Conservation (phyloP, 2,329 filamentous ascomycete species). For the Colletotrichum sublineola region DNA sequence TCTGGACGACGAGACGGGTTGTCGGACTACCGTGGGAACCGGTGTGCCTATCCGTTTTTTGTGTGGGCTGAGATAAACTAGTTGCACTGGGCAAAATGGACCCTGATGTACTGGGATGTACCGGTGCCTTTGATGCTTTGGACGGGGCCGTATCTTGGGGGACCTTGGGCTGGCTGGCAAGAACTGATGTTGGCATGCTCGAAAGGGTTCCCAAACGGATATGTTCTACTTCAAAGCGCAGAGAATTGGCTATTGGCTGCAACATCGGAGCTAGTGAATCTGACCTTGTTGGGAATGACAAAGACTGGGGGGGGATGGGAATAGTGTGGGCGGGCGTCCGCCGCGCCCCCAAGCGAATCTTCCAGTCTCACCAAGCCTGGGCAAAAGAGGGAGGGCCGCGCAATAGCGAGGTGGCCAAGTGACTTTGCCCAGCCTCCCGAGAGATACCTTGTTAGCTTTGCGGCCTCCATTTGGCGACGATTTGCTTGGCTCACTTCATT, state of each 20-base stretch:
- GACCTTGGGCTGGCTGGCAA: neutral
- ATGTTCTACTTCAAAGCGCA: neutral
- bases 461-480: constrained; percentile 12
- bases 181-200: neutral
- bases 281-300: neutral
- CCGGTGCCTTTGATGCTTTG: neutral
- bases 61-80: neutral
- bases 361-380: constrained; percentile 9
- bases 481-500: constrained; percentile 33
- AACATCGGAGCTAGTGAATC: neutral
- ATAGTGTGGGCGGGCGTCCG: constrained; percentile 13
- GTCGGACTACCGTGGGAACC: constrained; percentile 13
- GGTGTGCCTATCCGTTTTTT: neutral
- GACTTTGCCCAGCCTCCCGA: constrained; percentile 39
- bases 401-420: constrained; percentile 35
- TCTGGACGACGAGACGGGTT: neutral
- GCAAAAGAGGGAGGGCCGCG: constrained; percentile 34
- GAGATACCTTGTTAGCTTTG: constrained; percentile 7
- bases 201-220: neutral
- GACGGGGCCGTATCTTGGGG: constrained; percentile 2
- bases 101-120: constrained; percentile 12
- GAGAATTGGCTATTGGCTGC: neutral
- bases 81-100: constrained; percentile 14
- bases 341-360: constrained; percentile 5
- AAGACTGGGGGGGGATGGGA: neutral